These are phyloP conservation scores for Alternaria metachromatica DNA, from an alignment of 2,329 filamentous ascomycete species.

Conservation along the genomic window DNA sequence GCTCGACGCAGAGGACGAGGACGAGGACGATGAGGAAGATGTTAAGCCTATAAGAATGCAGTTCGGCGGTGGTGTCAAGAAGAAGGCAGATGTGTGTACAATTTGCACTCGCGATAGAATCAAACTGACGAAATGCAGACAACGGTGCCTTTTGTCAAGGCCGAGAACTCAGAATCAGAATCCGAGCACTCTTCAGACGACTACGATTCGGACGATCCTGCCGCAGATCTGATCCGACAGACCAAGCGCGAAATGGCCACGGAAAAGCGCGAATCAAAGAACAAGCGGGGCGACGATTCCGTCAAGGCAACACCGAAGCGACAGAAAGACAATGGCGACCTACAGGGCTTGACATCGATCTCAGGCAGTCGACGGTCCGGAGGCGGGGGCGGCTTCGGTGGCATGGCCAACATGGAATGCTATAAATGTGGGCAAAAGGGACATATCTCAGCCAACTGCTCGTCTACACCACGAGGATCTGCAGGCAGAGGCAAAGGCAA, in stretches of 20 bases:
- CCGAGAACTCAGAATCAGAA: conserved; percentile 34
- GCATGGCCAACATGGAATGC: conserved; percentile 58
- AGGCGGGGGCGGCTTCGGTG: conserved; percentile 16
- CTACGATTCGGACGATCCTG: conserved; percentile 52
- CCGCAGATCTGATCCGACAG: conserved; percentile 54
- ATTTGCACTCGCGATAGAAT: neutral
- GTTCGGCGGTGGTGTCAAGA: conserved; percentile 59
- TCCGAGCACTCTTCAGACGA: conserved; percentile 45
- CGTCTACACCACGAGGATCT: conserved; percentile 27
- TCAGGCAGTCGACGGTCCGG: conserved; percentile 54
- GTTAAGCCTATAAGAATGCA: conserved; percentile 51
- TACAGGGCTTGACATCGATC: conserved; percentile 68
- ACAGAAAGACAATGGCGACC: conserved; percentile 68
- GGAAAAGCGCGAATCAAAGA: conserved; percentile 52
- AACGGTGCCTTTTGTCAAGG: conserved; percentile 23
- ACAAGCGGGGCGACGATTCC: conserved; percentile 55
- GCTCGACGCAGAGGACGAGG: conserved; percentile 53
- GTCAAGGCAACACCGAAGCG: conserved; percentile 63
- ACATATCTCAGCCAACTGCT: conserved; percentile 66
- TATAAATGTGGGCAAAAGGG: conserved; percentile 67
- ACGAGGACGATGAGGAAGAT: conserved; percentile 43
- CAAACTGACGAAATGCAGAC: conserved; percentile 29
- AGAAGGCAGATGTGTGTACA: conserved; percentile 21
- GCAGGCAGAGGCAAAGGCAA: conserved; percentile 33
- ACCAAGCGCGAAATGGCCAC: conserved; percentile 54